Percentiles rank a stretch among this genome's conserved stretches.
Conservation (phyloP, 129 eudicot species). For the Sambucus nigra region DNA sequence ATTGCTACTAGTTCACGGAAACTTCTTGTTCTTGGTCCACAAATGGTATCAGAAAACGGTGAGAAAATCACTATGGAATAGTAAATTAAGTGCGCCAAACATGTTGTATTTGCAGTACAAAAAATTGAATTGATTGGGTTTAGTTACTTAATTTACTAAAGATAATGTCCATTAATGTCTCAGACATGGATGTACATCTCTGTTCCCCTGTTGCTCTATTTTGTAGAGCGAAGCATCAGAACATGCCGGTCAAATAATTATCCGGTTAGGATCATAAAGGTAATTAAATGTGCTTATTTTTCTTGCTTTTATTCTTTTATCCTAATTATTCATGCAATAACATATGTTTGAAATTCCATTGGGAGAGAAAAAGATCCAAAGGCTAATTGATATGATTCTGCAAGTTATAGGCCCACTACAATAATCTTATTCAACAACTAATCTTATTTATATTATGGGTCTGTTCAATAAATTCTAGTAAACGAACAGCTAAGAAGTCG, state of each 20-base stretch:
- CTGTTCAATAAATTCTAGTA: too few relatives aligned
- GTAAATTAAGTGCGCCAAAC: too few relatives aligned
- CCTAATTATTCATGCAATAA: not conserved
- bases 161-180: constrained; percentile 7
- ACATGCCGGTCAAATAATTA: constrained; percentile 71
- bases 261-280: constrained; percentile 76
- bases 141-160: constrained; percentile 5
- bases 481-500: too few relatives aligned
- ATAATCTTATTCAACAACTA: too few relatives aligned
- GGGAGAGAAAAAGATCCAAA: too few relatives aligned
- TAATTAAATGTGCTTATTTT: constrained; percentile 10
- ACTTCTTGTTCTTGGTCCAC: constrained; percentile 71
- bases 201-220: constrained; percentile 65
- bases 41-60: constrained; percentile 89
- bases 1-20: constrained; percentile 72
- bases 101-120: too few relatives aligned
- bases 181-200: constrained; percentile 98
- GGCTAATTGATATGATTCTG: too few relatives aligned
- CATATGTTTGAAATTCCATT: too few relatives aligned
- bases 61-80: constrained; percentile 17
- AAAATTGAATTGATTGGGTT: not conserved
- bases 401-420: too few relatives aligned
- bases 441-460: too few relatives aligned
- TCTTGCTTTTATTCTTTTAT: not conserved
- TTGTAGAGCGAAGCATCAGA: constrained; percentile 68